These are phyloP conservation scores for Cladosporium sp. DNA, from an alignment of 2,329 filamentous ascomycete genomes.

Conservation along the genomic window DNA sequence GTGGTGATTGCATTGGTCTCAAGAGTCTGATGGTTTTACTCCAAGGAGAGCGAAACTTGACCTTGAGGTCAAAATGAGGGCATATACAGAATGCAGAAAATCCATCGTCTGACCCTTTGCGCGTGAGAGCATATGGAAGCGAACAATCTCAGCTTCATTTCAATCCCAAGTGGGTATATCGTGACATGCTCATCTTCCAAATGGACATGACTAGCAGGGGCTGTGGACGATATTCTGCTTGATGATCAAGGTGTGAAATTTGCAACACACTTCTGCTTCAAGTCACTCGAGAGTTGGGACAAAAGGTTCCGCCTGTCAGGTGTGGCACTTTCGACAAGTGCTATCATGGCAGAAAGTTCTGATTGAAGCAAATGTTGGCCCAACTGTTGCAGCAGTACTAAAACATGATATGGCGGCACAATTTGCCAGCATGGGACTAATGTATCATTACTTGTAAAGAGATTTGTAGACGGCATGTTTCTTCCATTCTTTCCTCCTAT, in stretches of 20 bases:
- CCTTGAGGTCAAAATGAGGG: background rate
- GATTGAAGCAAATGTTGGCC: background rate
- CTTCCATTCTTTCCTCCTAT: background rate
- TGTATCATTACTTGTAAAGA: background rate
- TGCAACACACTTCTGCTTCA: background rate
- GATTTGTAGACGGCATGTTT: background rate
- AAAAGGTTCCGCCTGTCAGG: background rate
- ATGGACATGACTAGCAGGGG: background rate
- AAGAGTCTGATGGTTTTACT: background rate
- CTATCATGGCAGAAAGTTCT: background rate
- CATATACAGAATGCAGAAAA: background rate
- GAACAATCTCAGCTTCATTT: background rate
- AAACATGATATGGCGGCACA: background rate
- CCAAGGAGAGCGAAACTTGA: background rate
- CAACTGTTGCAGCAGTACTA: background rate
- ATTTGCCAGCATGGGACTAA: background rate
- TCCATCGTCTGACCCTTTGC: background rate
- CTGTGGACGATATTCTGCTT: background rate
- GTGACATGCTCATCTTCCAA: background rate
- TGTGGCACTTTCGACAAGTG: background rate
- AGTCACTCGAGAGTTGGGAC: background rate
- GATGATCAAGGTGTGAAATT: background rate
- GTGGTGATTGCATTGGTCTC: background rate
- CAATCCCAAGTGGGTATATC: background rate
- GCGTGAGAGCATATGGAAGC: background rate